Base-by-base conservation (phyloP, 2,329 filamentous ascomycete species). In the Fusarium sp. region DNA sequence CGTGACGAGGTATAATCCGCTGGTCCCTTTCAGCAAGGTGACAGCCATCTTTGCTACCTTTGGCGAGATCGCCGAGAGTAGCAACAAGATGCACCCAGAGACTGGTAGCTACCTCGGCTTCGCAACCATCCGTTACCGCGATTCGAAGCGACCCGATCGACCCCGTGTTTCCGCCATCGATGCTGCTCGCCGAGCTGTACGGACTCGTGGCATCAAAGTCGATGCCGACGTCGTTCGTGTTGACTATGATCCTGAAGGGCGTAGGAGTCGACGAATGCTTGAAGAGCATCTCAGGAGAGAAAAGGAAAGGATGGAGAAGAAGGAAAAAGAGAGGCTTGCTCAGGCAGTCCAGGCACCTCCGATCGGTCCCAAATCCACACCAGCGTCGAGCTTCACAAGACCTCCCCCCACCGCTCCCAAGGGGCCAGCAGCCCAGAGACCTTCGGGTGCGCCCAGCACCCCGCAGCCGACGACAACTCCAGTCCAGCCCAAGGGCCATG, bases 71-170 rank as follows among this genome's bases (percentile, higher is more conserved):
- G 91, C 91, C 46, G 91, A 94, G 76, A 91, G 96, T 73, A 93
- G 93, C 76, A 97, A 97, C 77, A 95, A 96, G 78, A 95, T 96
- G 75, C 93, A 99, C 79, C 96, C 96, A 8, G 91, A 94, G 62
- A 98, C 94, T 11, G 96, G 96, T 16, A 96, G 93, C 76, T 97
- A 96, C 77, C 86, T 99, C 11, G 96, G 96, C 11, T 94, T 99
- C 77, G 97, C 93, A 70, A 93, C 93, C 14, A 93, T 99, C 76
- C 90, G 91, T 64, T 99, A 96, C 79, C 90, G 91, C 75, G 95
- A 98, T 77, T 83, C 85, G 2, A 86, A 88, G 82, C 79, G 78
- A 13, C 72, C 77, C 4, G 79, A 77, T 46, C 75, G 75, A 6
- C 76, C 77, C 5, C 79, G 81, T 58, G 81, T 93, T 38, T 86